Base-by-base conservation (phyloP, 441 rosid species). In the Lepidium campestre region DNA sequence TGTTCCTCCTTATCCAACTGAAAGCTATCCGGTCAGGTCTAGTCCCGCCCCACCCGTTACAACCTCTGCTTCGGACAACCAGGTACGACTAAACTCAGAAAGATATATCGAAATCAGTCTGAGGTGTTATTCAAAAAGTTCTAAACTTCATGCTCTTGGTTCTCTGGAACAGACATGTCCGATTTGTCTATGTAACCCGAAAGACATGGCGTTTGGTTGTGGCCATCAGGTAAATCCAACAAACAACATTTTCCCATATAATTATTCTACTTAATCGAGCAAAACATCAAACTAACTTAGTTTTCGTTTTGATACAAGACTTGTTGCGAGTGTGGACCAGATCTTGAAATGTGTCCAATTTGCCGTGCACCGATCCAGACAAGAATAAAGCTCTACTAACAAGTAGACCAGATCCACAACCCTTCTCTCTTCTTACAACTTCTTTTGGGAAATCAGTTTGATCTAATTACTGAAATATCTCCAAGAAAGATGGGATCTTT, bases 131-230 rank as follows among this genome's bases (percentile, higher is more conserved):
- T 13, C 17, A 3, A 17, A 36, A 10, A 46, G 66, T 49, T 35
- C 4, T 19, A 46, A 72, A 63, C 25, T 22, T 65, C 12, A 46
- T 70, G 25, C 70, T 61, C 15, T 47, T 62, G 68, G 23, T 42
- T 65, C 19, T 57, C 11, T 37, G 54, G 15, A 50, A 62, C 83
- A 90, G 98, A 52, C 80, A 71, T 93, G 98, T 67, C 96, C 96
- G 61, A 87, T 93, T 53, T 93, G 98, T 78, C 83, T 93, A 58
- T 68, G 75, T 55, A 87, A 78, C 70, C 77, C 72, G 11, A 93
- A 93, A 82, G 82, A 90, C 79, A 85, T 93, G 98, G 98, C 98
- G 62, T 90, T 93, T 50, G 94, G 96, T 57, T 93, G 98, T 47
- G 98, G 98, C 32, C 98, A 93, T 77, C 97, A 88, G 97, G 98